phyloP scores from a whole-genome alignment of 768 basidiomycete species.

The Paxillus involutus region DNA sequence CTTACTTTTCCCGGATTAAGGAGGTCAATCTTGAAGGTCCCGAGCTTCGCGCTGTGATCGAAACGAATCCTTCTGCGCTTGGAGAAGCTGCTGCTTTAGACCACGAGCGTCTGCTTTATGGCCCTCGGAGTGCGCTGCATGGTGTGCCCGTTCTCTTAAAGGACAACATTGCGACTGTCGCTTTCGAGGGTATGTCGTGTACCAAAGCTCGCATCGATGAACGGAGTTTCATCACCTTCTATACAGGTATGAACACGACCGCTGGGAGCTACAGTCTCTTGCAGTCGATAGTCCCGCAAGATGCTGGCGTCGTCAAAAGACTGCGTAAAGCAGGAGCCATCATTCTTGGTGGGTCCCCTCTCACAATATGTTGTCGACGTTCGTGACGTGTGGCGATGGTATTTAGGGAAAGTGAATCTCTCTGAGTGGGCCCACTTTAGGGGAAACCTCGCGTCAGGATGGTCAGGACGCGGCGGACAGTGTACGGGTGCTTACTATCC shows the following conservation, averaged over 20 bases:
- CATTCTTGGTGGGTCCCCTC: slow-evolving; percentile 25
- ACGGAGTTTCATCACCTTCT: not conserved
- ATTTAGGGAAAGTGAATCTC: slow-evolving; percentile 52
- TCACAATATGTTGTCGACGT: not conserved
- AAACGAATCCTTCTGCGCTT: slow-evolving; percentile 39
- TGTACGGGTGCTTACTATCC: slow-evolving; percentile 50
- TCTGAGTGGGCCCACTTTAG: slow-evolving; percentile 55
- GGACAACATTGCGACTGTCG: slow-evolving; percentile 33
- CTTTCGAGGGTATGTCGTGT: slow-evolving; percentile 20
- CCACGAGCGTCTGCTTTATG: slow-evolving; percentile 26
- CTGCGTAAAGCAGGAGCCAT: slow-evolving; percentile 35
- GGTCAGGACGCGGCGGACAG: slow-evolving; percentile 59
- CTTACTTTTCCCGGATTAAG: slow-evolving; percentile 42
- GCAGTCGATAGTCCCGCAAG: slow-evolving; percentile 32
- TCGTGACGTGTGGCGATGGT: not conserved
- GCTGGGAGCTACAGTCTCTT: slow-evolving; percentile 40
- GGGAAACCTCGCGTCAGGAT: slow-evolving; percentile 46
- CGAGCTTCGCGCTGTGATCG: slow-evolving; percentile 38
- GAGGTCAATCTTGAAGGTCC: slow-evolving; percentile 43
- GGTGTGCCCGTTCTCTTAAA: slow-evolving; percentile 41
- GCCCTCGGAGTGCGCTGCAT: slow-evolving; percentile 33
- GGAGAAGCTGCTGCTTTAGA: slow-evolving; percentile 35
- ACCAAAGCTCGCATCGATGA: too few species aligned
- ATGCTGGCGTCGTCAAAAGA: slow-evolving; percentile 33
- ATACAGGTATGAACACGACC: slow-evolving; percentile 40